Conservation (phyloP, 768 basidiomycete species). For the Tulasnella calospora region DNA sequence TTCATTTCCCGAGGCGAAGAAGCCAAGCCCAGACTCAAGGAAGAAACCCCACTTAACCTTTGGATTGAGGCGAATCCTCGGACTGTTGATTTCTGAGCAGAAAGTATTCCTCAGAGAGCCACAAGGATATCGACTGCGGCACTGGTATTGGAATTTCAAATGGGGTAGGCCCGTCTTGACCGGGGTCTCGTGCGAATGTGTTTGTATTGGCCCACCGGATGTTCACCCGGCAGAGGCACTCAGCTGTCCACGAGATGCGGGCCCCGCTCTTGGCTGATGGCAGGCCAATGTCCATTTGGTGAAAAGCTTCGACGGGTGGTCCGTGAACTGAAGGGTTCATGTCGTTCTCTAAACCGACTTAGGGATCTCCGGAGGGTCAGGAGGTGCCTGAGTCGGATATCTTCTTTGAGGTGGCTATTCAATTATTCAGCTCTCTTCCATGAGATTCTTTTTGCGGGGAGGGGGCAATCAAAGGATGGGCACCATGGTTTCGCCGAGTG, state of each 20-base stretch:
- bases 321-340: neutral
- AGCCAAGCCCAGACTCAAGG: neutral
- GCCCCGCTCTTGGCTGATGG: neutral
- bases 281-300: neutral
- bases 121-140: neutral
- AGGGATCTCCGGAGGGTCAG: neutral
- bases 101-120: neutral
- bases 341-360: neutral
- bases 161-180: neutral
- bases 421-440: neutral
- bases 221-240: neutral
- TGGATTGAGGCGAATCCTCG: constrained; percentile 1
- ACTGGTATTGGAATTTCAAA: neutral
- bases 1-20: constrained; percentile 4
- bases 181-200: neutral
- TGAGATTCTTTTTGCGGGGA: neutral
- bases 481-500: neutral
- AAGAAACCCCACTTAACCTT: neutral
- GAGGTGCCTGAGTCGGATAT: neutral
- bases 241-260: neutral
- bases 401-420: neutral
- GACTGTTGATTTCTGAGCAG: neutral
- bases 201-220: neutral
- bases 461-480: neutral
- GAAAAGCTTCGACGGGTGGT: neutral